These are phyloP conservation scores for Decorospora gaudefroyi DNA, from an alignment of 2,329 filamentous ascomycete species.

Conservation along the genomic window DNA sequence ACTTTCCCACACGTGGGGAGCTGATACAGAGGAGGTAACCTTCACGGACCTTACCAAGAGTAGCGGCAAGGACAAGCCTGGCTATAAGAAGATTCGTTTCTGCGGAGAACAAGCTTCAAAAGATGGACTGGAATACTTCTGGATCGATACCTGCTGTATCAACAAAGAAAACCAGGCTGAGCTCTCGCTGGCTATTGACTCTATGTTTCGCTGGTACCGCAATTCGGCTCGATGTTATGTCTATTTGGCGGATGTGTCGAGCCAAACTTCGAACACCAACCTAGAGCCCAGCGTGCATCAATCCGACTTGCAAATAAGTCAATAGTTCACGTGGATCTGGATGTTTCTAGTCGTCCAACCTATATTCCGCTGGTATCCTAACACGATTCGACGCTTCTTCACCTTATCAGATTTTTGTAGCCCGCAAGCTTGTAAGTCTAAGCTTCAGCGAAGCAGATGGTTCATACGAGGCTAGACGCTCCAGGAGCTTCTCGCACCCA, in stretches of 20 bases:
- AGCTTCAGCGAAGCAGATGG: background rate
- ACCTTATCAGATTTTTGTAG: background rate
- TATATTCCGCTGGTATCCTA: constrained; percentile 7
- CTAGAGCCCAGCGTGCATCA: too few relatives aligned
- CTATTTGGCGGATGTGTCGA: too few relatives aligned
- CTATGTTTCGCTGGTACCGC: too few relatives aligned
- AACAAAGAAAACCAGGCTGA: too few relatives aligned
- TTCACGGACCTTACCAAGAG: constrained; percentile 10
- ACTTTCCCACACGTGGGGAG: constrained; percentile 9
- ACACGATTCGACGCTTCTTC: background rate
- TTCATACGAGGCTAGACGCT: background rate
- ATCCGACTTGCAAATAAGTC: too few relatives aligned
- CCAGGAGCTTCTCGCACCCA: constrained; percentile 10
- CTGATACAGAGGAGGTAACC: constrained; percentile 8
- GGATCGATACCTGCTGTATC: too few relatives aligned
- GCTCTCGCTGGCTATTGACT: too few relatives aligned
- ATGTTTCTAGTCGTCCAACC: background rate
- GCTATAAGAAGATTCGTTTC: constrained; percentile 15
- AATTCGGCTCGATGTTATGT: too few relatives aligned
- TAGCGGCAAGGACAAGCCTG: constrained; percentile 6
- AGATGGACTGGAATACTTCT: constrained; percentile 6
- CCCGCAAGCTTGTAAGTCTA: constrained; percentile 1
- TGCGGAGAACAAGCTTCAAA: constrained; percentile 16
- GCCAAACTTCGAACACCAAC: too few relatives aligned
- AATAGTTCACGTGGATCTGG: too few relatives aligned